A percentile compares a stretch with the other conserved stretches of the same genome.
Evolutionary conservation across 2,329 filamentous ascomycete species (phyloP).

Genomic region (Fusarium sp.): DNA sequence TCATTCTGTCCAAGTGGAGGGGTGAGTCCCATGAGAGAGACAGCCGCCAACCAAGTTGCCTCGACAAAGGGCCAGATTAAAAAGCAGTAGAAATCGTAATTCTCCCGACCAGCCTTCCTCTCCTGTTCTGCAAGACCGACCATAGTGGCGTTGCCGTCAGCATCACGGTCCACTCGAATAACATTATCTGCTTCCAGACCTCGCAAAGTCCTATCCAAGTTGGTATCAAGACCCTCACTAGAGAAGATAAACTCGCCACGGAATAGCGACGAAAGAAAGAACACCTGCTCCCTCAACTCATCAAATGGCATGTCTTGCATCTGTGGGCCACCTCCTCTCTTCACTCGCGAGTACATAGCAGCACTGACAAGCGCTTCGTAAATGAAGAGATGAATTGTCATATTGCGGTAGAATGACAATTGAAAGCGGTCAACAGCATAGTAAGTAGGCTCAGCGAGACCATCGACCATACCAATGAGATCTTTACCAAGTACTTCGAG

Average conservation of each 20-base stretch:
- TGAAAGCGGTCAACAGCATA: constrained; percentile 97
- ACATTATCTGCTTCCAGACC: constrained; percentile 84
- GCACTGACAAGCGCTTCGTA: constrained; percentile 90
- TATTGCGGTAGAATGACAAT: constrained; percentile 97
- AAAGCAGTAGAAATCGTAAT: constrained; percentile 99
- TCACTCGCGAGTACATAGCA: constrained; percentile 90
- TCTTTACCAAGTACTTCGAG: constrained; percentile 92
- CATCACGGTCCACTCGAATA: constrained; percentile 72
- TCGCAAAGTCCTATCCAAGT: constrained; percentile 81
- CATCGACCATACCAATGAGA: constrained; percentile 82
- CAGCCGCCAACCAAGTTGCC: constrained; percentile 89
- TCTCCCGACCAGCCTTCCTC: constrained; percentile 83
- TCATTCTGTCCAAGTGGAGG: constrained; percentile 71
- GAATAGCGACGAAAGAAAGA: constrained; percentile 93
- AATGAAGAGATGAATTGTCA: constrained; percentile 99
- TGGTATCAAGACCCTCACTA: constrained; percentile 81
- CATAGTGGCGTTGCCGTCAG: constrained; percentile 66
- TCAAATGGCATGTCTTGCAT: constrained; percentile 82
- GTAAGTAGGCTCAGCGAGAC: constrained; percentile 89
- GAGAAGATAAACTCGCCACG: constrained; percentile 97
- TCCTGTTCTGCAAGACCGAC: constrained; percentile 83
- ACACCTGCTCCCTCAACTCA: constrained; percentile 80
- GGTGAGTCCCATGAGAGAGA: constrained; percentile 86
- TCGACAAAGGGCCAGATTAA: constrained; percentile 99
- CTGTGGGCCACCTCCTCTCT: constrained; percentile 85